Evolutionary conservation across 2,329 filamentous ascomycete species (phyloP).

Genomic region (Beauveria sp.): DNA sequence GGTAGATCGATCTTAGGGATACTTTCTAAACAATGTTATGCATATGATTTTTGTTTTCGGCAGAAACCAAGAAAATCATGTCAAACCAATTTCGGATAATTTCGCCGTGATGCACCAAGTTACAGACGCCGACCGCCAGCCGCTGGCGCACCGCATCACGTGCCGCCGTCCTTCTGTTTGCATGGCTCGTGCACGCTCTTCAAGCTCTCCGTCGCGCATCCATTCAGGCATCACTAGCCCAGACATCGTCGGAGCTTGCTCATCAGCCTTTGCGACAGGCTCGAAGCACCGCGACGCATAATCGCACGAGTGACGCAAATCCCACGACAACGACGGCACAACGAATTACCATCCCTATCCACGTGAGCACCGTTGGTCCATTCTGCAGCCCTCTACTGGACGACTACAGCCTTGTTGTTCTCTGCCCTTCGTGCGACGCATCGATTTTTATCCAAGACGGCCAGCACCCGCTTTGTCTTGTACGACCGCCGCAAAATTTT

Average conservation of each 20-base stretch:
- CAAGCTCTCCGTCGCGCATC: constrained; percentile 5
- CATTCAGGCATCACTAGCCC: not conserved
- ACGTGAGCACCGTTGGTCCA: not conserved
- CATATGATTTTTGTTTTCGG: too few relatives aligned
- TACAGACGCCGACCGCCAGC: not conserved
- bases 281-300: not conserved
- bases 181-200: constrained; percentile 7
- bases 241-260: constrained; percentile 3
- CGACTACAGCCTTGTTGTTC: not conserved
- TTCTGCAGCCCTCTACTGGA: not conserved
- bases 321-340: not conserved
- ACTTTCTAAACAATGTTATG: too few relatives aligned
- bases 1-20: too few relatives aligned
- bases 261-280: constrained; percentile 8
- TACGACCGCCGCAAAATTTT: not conserved
- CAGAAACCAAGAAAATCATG: too few relatives aligned
- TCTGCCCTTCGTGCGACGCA: not conserved
- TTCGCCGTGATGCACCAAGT: too few relatives aligned
- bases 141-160: not conserved
- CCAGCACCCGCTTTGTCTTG: not conserved
- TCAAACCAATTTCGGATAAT: too few relatives aligned
- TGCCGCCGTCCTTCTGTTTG: constrained; percentile 8
- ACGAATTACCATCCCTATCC: not conserved
- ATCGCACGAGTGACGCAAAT: not conserved
- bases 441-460: not conserved